Percentiles rank a stretch among this genome's conserved stretches.
phyloP scores from a whole-genome alignment of 345 rosid genomes.

The Aquilaria malaccensis region DNA sequence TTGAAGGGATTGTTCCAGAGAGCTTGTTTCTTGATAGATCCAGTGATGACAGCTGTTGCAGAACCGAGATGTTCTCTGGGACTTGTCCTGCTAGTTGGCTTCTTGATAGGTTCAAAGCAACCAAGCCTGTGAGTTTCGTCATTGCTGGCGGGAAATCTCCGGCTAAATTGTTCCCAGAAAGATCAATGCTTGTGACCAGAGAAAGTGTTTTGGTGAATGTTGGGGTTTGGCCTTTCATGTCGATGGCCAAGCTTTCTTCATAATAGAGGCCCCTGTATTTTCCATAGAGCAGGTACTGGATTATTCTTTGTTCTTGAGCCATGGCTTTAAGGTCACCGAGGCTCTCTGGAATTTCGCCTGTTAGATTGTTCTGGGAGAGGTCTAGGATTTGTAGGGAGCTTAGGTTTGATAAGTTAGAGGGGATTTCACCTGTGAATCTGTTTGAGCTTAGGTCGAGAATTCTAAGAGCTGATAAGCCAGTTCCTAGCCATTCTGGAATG shows the following conservation, averaged over 20 bases:
- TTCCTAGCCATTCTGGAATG: constrained; percentile 30
- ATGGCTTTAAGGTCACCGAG: constrained; percentile 35
- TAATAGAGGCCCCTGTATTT: constrained; percentile 21
- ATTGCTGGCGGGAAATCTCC: constrained; percentile 33
- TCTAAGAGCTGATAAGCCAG: constrained; percentile 17
- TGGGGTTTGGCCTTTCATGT: constrained; percentile 18
- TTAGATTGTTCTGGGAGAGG: constrained; percentile 33
- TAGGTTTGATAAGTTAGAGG: constrained; percentile 18
- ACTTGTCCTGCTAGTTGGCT: constrained; percentile 27
- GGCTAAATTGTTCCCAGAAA: constrained; percentile 25
- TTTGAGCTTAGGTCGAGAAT: constrained; percentile 22
- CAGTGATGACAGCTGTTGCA: constrained; percentile 35
- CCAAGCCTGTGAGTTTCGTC: constrained; percentile 26
- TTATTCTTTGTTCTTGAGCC: constrained; percentile 17
- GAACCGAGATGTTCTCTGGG: constrained; percentile 25
- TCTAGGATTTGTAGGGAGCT: constrained; percentile 37
- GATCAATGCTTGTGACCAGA: constrained; percentile 38
- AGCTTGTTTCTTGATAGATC: constrained; percentile 42
- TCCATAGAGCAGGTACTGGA: constrained; percentile 27
- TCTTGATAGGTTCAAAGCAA: constrained; percentile 32
- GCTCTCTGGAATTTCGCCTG: constrained; percentile 29
- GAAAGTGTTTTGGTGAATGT: constrained; percentile 37
- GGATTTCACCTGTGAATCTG: constrained; percentile 29
- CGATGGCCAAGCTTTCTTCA: constrained; percentile 30
- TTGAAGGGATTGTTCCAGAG: constrained; percentile 33